Percentiles rank a stretch among this genome's conserved stretches.
phyloP scores from a whole-genome alignment of 176 grass and related monocot genomes.

The Cenchrus fungigraminus region DNA sequence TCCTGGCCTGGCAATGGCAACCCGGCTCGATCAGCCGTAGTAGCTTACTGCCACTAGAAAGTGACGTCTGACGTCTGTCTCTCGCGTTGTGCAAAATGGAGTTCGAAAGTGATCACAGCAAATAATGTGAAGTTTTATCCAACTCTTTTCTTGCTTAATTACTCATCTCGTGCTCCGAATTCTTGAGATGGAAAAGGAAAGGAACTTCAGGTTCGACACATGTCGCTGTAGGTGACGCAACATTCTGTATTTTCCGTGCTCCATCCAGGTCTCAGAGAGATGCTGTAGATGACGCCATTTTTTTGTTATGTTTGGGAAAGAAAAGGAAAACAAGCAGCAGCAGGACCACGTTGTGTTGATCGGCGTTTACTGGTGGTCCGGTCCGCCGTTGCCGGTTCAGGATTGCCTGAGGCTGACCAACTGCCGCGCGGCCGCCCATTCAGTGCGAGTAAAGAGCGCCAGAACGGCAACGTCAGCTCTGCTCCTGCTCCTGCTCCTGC shows the following conservation, averaged over 20 bases:
- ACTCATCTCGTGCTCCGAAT: background rate
- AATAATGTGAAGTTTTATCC: slow-evolving; percentile 50
- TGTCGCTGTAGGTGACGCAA: background rate
- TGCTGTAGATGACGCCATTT: slow-evolving; percentile 18
- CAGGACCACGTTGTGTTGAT: background rate
- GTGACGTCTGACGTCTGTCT: background rate
- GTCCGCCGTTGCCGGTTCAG: background rate
- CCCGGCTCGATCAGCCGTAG: background rate
- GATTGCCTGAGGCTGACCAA: slow-evolving; percentile 18
- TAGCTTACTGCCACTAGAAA: slow-evolving; percentile 9
- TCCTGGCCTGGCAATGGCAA: slow-evolving; percentile 20
- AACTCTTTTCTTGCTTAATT: background rate
- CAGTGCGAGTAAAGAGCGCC: slow-evolving; percentile 18
- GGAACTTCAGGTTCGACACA: background rate
- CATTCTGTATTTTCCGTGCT: background rate
- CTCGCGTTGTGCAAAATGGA: slow-evolving; percentile 22
- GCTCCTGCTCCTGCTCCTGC: too few species aligned
- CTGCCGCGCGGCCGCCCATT: slow-evolving; percentile 7
- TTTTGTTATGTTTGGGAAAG: too few species aligned
- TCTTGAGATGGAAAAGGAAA: background rate
- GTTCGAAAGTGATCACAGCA: slow-evolving; percentile 30
- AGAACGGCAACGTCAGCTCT: slow-evolving; percentile 1
- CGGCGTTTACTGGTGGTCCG: background rate
- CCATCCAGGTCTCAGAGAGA: background rate
- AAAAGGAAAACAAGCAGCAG: background rate